A percentile compares a stretch with the other conserved stretches of the same genome.
phyloP scores from a whole-genome alignment of 179 eudicot species.

The Gypsophila paniculata region DNA sequence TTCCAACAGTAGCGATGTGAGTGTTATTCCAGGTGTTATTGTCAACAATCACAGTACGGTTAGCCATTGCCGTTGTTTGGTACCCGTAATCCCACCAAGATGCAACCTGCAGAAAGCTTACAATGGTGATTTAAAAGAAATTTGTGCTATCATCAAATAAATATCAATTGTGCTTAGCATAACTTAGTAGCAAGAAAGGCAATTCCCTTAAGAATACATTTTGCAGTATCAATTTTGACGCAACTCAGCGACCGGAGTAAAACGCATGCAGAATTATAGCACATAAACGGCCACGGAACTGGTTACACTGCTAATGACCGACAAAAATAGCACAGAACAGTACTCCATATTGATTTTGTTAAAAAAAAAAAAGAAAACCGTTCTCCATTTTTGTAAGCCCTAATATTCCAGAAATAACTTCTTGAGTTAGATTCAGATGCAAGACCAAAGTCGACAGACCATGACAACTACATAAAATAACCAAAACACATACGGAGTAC shows the following conservation, averaged over 20 bases:
- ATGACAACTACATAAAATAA: constrained; percentile 7
- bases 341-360: neutral
- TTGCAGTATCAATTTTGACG: neutral
- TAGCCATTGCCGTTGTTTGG: constrained; percentile 99
- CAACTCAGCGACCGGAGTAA: neutral
- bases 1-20: constrained; percentile 97
- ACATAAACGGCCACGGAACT: too few relatives aligned
- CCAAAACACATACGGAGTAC: neutral
- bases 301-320: too few relatives aligned
- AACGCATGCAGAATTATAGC: neutral
- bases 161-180: neutral
- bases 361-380: too few relatives aligned
- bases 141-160: neutral
- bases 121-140: neutral
- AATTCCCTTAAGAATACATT: neutral
- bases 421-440: neutral
- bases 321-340: too few relatives aligned
- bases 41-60: constrained; percentile 96
- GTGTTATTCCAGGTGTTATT: constrained; percentile 99
- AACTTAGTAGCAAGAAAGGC: neutral
- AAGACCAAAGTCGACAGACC: neutral
- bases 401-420: neutral
- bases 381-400: too few relatives aligned
- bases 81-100: constrained; percentile 99
- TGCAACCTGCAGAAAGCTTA: constrained; percentile 57